Conservation (phyloP, 306 rosid genomes). For the Vigna angularis region DNA sequence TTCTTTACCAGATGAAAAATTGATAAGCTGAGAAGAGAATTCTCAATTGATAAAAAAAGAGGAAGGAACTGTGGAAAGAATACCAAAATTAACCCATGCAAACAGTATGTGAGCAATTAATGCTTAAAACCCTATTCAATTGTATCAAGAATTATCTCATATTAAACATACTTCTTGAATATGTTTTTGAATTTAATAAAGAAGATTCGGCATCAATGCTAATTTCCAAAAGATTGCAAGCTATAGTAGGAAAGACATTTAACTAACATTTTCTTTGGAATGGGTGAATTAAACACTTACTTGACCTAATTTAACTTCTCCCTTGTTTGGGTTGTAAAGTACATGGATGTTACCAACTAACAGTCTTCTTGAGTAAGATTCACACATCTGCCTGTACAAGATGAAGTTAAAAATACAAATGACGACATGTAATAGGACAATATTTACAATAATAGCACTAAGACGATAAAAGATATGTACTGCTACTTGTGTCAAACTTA, state of each 20-base stretch:
- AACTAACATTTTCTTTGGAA: background rate
- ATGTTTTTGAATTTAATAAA: constrained; percentile 7
- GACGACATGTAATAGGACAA: constrained; percentile 35
- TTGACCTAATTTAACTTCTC: constrained; percentile 90
- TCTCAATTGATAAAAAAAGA: background rate
- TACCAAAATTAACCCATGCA: background rate
- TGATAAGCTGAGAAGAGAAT: constrained; percentile 20
- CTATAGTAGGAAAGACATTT: constrained; percentile 20
- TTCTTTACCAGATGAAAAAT: constrained; percentile 28
- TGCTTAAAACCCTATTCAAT: background rate
- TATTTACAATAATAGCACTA: constrained; percentile 12
- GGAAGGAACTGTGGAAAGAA: background rate
- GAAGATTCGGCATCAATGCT: constrained; percentile 19
- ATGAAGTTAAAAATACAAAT: constrained; percentile 62
- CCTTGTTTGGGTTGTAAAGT: constrained; percentile 83
- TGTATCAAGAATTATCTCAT: constrained; percentile 1
- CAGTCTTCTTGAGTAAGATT: constrained; percentile 72
- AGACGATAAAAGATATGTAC: background rate
- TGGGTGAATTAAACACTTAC: constrained; percentile 53
- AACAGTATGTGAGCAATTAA: constrained; percentile 23
- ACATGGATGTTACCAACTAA: constrained; percentile 86
- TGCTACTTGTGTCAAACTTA: constrained; percentile 15
- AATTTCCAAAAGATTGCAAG: background rate
- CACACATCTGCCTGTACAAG: constrained; percentile 80
- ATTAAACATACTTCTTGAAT: constrained; percentile 22